Evolutionary conservation across 2,329 filamentous ascomycete genomes (phyloP).

Genomic region (Xylariaceae sp.): DNA sequence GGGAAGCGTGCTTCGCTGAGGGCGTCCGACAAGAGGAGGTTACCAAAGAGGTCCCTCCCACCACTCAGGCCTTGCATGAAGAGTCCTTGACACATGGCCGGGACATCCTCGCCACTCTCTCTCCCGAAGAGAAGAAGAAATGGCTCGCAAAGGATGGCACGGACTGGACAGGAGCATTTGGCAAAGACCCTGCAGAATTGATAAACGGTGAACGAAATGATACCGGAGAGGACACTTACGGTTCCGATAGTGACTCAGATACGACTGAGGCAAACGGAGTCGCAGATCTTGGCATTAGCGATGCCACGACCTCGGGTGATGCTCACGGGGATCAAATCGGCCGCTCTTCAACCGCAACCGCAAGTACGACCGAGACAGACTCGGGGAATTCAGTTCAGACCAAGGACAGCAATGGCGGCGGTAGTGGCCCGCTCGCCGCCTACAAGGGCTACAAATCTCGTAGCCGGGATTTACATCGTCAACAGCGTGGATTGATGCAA

Average conservation of each 20-base stretch:
- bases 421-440: constrained; percentile 43
- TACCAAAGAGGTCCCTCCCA: constrained; percentile 66
- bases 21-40: constrained; percentile 74
- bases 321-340: constrained; percentile 21
- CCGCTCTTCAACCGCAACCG: constrained; percentile 16
- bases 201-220: constrained; percentile 29
- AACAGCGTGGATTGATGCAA: constrained; percentile 89
- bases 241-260: constrained; percentile 31
- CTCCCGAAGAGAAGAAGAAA: constrained; percentile 66
- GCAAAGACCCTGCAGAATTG: constrained; percentile 62
- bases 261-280: constrained; percentile 32
- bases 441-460: constrained; percentile 62
- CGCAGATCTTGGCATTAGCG: constrained; percentile 33
- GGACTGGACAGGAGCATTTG: constrained; percentile 86
- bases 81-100: constrained; percentile 73
- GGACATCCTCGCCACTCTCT: constrained; percentile 71
- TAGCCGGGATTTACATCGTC: constrained; percentile 73
- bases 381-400: constrained; percentile 29
- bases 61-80: constrained; percentile 74
- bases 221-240: constrained; percentile 28
- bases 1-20: constrained; percentile 87
- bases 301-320: constrained; percentile 31
- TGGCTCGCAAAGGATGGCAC: constrained; percentile 78
- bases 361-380: background rate
- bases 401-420: constrained; percentile 34